Conservation (phyloP, 2,329 filamentous ascomycete genomes). For the Alternaria tenuissima region DNA sequence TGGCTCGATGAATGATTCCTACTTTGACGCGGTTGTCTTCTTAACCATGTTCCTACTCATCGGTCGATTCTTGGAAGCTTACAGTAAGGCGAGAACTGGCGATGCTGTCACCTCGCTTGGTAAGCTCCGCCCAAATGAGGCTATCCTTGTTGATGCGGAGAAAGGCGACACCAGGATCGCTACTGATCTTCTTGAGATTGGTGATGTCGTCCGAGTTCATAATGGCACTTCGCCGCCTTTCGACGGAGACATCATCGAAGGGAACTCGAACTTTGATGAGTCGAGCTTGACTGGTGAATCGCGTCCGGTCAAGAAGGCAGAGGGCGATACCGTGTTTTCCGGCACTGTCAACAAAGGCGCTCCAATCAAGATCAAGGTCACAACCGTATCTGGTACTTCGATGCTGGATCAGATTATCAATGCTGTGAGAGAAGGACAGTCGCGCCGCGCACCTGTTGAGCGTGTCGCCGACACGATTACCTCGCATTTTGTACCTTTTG, state of each 20-base stretch:
- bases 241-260: conserved; percentile 70
- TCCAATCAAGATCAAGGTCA: conserved; percentile 70
- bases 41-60: conserved; percentile 85
- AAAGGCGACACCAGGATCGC: conserved; percentile 57
- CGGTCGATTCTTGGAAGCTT: conserved; percentile 79
- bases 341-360: conserved; percentile 77
- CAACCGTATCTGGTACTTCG: conserved; percentile 70
- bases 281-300: conserved; percentile 88
- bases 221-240: conserved; percentile 85
- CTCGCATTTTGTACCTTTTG: conserved; percentile 77
- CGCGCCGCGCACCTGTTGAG: conserved; percentile 77
- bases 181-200: conserved; percentile 70
- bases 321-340: conserved; percentile 72
- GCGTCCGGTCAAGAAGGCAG: conserved; percentile 68
- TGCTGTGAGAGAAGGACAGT: conserved; percentile 79
- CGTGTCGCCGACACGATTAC: conserved; percentile 76
- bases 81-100: conserved; percentile 89
- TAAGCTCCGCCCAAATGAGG: conserved; percentile 79
- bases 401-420: conserved; percentile 84
- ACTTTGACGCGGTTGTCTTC: conserved; percentile 94
- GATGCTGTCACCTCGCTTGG: conserved; percentile 83
- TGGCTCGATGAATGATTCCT: conserved; percentile 57
- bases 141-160: conserved; percentile 68
- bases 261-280: conserved; percentile 79
- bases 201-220: conserved; percentile 70